Evolutionary conservation across 2,329 filamentous ascomycete genomes (phyloP).

Genomic region (Xylaria hypoxylon): DNA sequence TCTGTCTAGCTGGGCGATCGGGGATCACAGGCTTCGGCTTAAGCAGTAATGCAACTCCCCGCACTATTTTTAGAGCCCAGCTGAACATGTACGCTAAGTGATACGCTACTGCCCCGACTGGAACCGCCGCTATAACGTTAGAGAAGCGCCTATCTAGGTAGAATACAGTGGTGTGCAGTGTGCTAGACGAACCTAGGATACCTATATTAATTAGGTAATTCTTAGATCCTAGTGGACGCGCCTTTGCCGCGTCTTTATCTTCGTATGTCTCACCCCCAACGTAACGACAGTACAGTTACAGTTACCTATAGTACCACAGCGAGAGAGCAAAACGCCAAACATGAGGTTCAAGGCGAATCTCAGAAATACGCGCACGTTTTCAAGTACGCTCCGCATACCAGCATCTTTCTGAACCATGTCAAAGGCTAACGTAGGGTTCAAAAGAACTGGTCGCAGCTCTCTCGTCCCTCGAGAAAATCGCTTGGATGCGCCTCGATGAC

Average conservation of each 20-base stretch:
- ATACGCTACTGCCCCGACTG: not conserved
- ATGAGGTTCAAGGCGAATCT: constrained; percentile 75
- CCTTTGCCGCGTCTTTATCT: constrained; percentile 1
- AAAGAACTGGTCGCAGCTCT: constrained; percentile 73
- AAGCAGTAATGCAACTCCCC: constrained; percentile 26
- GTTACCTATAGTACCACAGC: not conserved
- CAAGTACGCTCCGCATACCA: constrained; percentile 59
- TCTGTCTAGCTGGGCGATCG: constrained; percentile 1
- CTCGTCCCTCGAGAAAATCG: constrained; percentile 80
- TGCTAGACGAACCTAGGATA: too few species aligned
- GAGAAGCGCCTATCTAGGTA: too few species aligned
- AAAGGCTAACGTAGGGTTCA: constrained; percentile 31
- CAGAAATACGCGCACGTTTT: constrained; percentile 74
- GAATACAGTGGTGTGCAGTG: too few species aligned
- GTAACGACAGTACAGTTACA: too few species aligned
- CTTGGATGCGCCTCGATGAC: constrained; percentile 90
- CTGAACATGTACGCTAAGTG: not conserved
- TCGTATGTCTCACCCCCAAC: not conserved
- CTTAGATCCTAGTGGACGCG: not conserved
- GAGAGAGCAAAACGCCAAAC: not conserved
- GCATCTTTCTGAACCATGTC: not conserved
- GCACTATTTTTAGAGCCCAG: constrained; percentile 25
- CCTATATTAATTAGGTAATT: not conserved
- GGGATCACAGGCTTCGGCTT: constrained; percentile 13
- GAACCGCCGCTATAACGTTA: not conserved